Conservation (phyloP, 129 eudicot genomes). For the Flaveria ramosissima region DNA sequence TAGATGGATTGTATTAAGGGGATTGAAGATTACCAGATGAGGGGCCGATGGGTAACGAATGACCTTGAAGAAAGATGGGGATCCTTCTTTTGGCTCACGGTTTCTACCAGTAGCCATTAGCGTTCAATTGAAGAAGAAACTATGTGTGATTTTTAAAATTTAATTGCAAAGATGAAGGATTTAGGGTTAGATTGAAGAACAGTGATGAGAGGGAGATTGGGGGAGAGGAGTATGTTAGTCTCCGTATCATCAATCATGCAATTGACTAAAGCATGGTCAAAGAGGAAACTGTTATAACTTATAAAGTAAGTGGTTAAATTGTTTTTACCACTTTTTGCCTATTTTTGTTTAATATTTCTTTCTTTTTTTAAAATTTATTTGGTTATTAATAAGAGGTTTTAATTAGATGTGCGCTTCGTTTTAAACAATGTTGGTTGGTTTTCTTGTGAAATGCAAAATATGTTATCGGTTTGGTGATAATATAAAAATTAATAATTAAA, state of each 20-base stretch:
- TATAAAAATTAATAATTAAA: too few species aligned
- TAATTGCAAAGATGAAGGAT: background rate
- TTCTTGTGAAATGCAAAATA: too few species aligned
- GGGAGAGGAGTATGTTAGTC: background rate
- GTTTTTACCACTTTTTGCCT: background rate
- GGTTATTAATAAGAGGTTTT: too few species aligned
- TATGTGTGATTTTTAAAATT: background rate
- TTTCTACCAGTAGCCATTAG: slow-evolving; percentile 16
- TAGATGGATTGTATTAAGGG: background rate
- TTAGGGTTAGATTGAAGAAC: slow-evolving; percentile 31
- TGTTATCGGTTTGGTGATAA: too few species aligned
- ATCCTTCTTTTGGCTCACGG: slow-evolving; percentile 4
- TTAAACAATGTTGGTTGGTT: too few species aligned
- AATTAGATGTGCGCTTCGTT: too few species aligned
- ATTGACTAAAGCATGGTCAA: too few species aligned
- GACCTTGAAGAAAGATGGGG: slow-evolving; percentile 37
- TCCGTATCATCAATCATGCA: background rate
- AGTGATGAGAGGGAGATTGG: background rate
- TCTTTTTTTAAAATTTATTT: too few species aligned
- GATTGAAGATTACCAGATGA: slow-evolving; percentile 34
- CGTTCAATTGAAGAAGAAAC: slow-evolving; percentile 5
- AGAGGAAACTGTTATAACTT: too few species aligned
- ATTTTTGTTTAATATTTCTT: background rate
- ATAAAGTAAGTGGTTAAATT: background rate
- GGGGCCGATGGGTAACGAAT: slow-evolving; percentile 32